Conservation (phyloP, 768 basidiomycete species). For the Pisolithus orientalis region DNA sequence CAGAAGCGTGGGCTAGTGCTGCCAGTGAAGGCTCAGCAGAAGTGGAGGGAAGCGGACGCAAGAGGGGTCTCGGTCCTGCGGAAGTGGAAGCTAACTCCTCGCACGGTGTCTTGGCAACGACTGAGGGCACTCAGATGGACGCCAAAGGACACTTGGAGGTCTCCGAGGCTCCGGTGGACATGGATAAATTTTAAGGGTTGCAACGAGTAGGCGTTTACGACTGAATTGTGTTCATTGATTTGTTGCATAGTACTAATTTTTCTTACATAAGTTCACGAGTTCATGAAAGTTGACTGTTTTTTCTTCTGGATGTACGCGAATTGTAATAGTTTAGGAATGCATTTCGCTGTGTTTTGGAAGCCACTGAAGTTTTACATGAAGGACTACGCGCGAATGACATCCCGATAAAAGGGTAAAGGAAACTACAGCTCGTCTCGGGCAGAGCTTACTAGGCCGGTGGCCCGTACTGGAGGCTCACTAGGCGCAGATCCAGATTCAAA, state of each 20-base stretch:
- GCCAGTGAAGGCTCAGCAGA: background rate
- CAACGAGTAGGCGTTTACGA: background rate
- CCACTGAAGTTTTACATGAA: no score
- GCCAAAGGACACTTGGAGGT: constrained; percentile 49
- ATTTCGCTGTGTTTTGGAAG: no score
- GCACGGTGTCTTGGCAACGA: constrained; percentile 45
- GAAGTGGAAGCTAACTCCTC: constrained; percentile 54
- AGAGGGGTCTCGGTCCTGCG: constrained; percentile 45
- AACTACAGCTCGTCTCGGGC: background rate
- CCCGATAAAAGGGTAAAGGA: background rate
- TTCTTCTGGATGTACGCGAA: background rate
- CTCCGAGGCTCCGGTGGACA: constrained; percentile 16
- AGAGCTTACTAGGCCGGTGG: background rate
- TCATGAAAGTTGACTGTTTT: background rate
- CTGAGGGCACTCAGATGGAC: constrained; percentile 50
- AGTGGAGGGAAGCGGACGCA: background rate
- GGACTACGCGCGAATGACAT: background rate
- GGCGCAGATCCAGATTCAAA: no score
- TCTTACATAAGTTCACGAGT: no score
- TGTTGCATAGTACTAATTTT: background rate
- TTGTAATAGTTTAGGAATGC: no score
- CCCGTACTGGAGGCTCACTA: background rate
- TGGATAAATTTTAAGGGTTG: constrained; percentile 22
- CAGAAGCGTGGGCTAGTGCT: constrained; percentile 23
- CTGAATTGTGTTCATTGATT: background rate